Evolutionary conservation across 163 green algal genomes (phyloP).

Genomic region (Coccomyxa subellipsoidea): DNA sequence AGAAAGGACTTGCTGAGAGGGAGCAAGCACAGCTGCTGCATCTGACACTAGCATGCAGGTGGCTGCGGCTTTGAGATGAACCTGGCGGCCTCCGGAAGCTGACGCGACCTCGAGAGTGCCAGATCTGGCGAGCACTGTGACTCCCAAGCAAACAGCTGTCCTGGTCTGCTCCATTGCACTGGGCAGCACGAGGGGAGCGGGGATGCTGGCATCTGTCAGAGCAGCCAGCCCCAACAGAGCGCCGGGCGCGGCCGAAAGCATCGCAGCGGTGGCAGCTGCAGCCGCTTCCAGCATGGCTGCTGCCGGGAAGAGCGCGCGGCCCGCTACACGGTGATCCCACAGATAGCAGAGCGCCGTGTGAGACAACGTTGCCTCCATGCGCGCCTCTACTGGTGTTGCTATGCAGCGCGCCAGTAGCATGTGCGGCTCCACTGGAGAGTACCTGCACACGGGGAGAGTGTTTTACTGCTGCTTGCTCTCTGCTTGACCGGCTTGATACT

Average conservation of each 20-base stretch:
- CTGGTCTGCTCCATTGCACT: not conserved
- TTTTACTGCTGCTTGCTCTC: too few relatives aligned
- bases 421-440: not conserved
- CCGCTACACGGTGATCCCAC: conserved; percentile 54
- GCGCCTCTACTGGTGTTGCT: not conserved
- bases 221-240: not conserved
- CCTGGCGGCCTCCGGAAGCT: not conserved
- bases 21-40: not conserved
- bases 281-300: conserved; percentile 53
- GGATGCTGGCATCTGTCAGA: conserved; percentile 34
- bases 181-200: conserved; percentile 29
- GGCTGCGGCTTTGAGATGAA: not conserved
- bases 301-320: conserved; percentile 55
- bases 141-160: not conserved
- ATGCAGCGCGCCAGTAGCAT: not conserved
- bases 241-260: not conserved
- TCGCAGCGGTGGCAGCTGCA: not conserved
- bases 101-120: not conserved
- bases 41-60: not conserved
- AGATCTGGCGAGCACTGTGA: not conserved
- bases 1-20: not conserved
- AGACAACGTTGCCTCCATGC: conserved; percentile 5
- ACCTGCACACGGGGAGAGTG: not conserved
- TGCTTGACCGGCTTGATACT: too few relatives aligned
- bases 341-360: conserved; percentile 23